Base-by-base conservation (phyloP, 1,139 yeast species). In the Geotrichum klebahnii region DNA sequence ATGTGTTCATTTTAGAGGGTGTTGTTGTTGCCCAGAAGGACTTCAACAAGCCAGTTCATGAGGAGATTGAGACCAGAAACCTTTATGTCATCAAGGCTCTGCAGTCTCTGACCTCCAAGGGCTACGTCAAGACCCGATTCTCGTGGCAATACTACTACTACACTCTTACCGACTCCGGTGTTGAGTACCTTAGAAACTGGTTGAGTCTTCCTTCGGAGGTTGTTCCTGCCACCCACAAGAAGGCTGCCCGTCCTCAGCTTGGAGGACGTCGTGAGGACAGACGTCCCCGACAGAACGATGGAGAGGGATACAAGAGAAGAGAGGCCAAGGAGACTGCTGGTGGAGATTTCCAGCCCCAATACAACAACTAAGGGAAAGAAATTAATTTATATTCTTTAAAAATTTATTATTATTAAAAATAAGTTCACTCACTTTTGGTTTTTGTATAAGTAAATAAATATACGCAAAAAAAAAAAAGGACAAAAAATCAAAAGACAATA, bases 131-230 rank as follows among this genome's bases (percentile, higher is more conserved):
- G 87, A 92, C 99, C 70, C 97, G 90, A 79, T 92, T 92, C 85
- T 92, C 98, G 70, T 92, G 99, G 99, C 97, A 90, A 85, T 88
- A 88, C 84, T 94, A 92, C 81, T 94, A 92, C 96, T 94, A 94
- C 95, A 89, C 98, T 81, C 87, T 94, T 75, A 92, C 97, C 73
- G 97, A 94, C 75, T 96, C 87, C 78, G 99, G 99, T 83, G 94
- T 94, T 64, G 96, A 89, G 73, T 92, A 80, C 86, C 86, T 92
- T 75, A 87, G 97, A 80, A 88, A 86, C 73, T 95, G 90, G 87
- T 85, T 92, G 77, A 90, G 90, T 84, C 84, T 92, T 70, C 98
- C 98, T 78, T 94, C 85, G 76, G 96, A 90, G 78, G 85, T 92
- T 76, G 94, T 90, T 75, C 99, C 99, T 74, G 84, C 87, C 76